Evolutionary conservation across 2,329 filamentous ascomycete species (phyloP).

Genomic region (Zymoseptoria tritici): DNA sequence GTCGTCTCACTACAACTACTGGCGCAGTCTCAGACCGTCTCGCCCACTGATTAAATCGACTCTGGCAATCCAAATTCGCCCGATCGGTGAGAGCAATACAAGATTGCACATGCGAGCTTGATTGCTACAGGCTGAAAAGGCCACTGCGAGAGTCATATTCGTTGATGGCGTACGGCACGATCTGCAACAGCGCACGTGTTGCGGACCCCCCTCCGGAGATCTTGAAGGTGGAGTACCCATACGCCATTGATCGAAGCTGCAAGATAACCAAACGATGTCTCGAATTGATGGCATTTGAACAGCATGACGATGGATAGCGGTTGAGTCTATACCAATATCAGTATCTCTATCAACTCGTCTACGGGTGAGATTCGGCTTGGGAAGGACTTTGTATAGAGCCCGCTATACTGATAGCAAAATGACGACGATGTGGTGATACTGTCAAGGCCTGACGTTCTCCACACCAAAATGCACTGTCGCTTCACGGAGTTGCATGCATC

Average conservation of each 20-base stretch:
- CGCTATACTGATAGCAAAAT: background rate
- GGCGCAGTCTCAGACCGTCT: background rate
- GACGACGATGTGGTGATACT: background rate
- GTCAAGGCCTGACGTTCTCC: background rate
- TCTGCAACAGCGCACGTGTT: background rate
- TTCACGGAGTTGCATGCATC: background rate
- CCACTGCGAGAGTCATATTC: too few relatives aligned
- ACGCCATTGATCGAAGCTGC: background rate
- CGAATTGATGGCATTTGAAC: background rate
- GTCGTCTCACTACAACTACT: background rate
- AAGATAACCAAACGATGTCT: background rate
- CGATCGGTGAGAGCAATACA: too few relatives aligned
- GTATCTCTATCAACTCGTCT: background rate
- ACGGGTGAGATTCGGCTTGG: background rate
- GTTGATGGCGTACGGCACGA: background rate
- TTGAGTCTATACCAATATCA: background rate
- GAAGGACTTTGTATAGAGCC: background rate
- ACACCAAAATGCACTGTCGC: background rate
- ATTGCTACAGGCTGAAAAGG: too few relatives aligned
- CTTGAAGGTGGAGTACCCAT: background rate
- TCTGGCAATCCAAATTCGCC: too few relatives aligned
- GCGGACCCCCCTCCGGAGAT: background rate
- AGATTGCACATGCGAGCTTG: too few relatives aligned
- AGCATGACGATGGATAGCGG: background rate
- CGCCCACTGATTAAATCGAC: background rate